phyloP scores from a whole-genome alignment of 2,329 filamentous ascomycete genomes.

The Massarina eburnea region DNA sequence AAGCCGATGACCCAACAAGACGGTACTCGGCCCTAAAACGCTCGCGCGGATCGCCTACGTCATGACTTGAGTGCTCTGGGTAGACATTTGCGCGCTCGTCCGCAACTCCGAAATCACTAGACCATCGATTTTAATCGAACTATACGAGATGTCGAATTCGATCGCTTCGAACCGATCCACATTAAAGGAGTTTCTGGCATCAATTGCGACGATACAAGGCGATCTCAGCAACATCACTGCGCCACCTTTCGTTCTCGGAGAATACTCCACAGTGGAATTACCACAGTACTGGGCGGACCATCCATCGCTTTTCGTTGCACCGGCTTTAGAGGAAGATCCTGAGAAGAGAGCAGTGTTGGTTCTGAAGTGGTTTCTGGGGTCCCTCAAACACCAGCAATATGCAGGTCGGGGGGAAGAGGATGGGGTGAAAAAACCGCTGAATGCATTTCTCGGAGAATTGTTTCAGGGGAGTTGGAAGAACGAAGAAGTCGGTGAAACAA shows the following conservation, averaged over 20 bases:
- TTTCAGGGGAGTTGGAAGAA: constrained; percentile 43
- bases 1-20: not conserved
- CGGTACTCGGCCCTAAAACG: not conserved
- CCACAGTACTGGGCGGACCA: constrained; percentile 52
- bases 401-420: constrained; percentile 46
- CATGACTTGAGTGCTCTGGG: constrained; percentile 5
- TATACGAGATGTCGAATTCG: not conserved
- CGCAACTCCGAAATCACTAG: not conserved
- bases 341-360: constrained; percentile 49
- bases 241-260: constrained; percentile 49
- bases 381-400: constrained; percentile 52
- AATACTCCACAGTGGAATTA: constrained; percentile 50
- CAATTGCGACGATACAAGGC: constrained; percentile 49
- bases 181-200: constrained; percentile 38
- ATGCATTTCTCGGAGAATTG: constrained; percentile 53
- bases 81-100: not conserved
- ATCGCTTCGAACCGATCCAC: constrained; percentile 19
- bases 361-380: constrained; percentile 53
- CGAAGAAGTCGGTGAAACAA: constrained; percentile 43
- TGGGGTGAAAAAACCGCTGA: constrained; percentile 55
- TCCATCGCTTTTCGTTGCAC: constrained; percentile 49
- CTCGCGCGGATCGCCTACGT: not conserved
- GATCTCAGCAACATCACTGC: constrained; percentile 52
- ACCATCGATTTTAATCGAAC: not conserved
- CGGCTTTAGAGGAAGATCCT: constrained; percentile 44